Conservation (phyloP, 345 rosid genomes). For the Acer campestre region DNA sequence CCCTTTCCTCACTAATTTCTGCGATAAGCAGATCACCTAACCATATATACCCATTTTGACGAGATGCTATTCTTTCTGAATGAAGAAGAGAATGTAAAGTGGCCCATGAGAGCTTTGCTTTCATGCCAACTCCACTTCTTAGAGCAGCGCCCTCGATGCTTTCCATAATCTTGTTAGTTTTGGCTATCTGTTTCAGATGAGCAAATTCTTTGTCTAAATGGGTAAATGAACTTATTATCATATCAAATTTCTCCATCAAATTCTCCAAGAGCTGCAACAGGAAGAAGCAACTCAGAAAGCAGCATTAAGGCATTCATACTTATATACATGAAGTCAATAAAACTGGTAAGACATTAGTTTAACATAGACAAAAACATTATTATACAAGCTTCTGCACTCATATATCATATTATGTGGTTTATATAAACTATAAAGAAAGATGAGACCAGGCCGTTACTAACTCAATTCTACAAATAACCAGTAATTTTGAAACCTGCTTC, state of each 20-base stretch:
- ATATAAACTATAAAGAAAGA: background rate
- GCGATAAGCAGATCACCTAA: conserved; percentile 90
- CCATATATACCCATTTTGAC: conserved; percentile 94
- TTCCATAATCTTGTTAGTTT: conserved; percentile 66
- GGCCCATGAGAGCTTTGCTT: conserved; percentile 79
- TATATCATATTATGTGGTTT: background rate
- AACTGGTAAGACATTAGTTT: background rate
- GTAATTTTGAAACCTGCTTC: background rate
- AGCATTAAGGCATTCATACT: background rate
- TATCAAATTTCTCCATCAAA: conserved; percentile 79
- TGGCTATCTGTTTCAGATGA: conserved; percentile 72
- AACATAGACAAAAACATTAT: background rate
- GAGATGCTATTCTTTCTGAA: conserved; percentile 75
- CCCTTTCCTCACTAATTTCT: conserved; percentile 77
- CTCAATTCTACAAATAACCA: background rate
- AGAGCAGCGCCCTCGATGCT: conserved; percentile 44
- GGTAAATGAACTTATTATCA: conserved; percentile 80
- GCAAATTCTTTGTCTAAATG: conserved; percentile 88
- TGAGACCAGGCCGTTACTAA: background rate
- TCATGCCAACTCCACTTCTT: conserved; percentile 48
- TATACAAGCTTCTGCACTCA: background rate
- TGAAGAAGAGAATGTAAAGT: conserved; percentile 96
- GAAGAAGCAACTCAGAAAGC: conserved; percentile 16
- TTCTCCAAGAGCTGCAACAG: conserved; percentile 77
- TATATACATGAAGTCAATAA: background rate